phyloP scores from a whole-genome alignment of 495 filamentous ascomycete species.

The Barbatosphaeria neglecta region DNA sequence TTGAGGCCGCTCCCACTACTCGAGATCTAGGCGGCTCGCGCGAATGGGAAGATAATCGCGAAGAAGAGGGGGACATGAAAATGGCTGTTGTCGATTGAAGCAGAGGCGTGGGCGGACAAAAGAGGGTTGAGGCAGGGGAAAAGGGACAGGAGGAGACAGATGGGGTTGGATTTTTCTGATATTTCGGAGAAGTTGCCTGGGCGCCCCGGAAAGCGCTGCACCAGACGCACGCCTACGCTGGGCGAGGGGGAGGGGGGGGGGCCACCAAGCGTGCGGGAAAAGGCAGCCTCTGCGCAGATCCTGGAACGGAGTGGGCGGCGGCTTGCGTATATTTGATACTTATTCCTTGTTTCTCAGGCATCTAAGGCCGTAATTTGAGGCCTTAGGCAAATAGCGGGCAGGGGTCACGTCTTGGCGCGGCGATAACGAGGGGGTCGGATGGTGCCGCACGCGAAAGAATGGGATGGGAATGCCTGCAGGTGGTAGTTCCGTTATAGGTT shows the following conservation, averaged over 20 bases:
- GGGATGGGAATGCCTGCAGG: neutral
- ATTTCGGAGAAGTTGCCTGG: slow-evolving; percentile 23
- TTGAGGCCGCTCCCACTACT: neutral
- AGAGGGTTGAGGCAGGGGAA: slow-evolving; percentile 11
- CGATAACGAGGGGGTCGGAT: slow-evolving; percentile 4
- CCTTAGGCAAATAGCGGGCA: slow-evolving; percentile 8
- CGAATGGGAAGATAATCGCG: slow-evolving; percentile 24
- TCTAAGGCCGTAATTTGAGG: slow-evolving; percentile 12
- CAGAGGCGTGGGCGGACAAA: slow-evolving; percentile 4
- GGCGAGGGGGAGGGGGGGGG: neutral
- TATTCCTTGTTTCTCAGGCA: slow-evolving; percentile 14
- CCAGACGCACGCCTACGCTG: slow-evolving; percentile 4
- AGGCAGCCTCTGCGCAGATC: slow-evolving; percentile 14
- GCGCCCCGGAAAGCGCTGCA: slow-evolving; percentile 16
- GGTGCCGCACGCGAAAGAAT: neutral
- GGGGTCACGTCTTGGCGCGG: slow-evolving; percentile 16
- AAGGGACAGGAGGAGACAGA: slow-evolving; percentile 8
- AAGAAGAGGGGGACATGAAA: slow-evolving; percentile 10
- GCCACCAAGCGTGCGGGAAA: neutral
- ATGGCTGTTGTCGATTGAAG: slow-evolving; percentile 14
- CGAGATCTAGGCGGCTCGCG: neutral
- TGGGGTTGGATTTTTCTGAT: slow-evolving; percentile 20
- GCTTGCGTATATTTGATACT: slow-evolving; percentile 21
- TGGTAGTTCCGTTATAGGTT: neutral
- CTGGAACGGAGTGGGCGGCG: slow-evolving; percentile 11